Conservation (phyloP, 164 flowering plant genomes). For the Aristolochia contorta region DNA sequence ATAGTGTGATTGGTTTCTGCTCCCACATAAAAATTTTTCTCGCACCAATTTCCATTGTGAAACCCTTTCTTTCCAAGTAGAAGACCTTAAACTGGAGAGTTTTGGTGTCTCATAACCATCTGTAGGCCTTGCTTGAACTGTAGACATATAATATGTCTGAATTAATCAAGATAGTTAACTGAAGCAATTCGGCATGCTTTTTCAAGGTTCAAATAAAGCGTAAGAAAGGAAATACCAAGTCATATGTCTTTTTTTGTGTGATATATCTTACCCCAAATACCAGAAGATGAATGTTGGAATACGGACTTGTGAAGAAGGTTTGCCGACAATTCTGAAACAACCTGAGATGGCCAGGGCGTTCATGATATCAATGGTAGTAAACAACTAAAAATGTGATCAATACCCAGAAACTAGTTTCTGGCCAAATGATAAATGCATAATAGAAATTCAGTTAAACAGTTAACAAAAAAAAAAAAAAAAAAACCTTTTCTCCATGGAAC, state of each 20-base stretch:
- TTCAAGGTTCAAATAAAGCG: background rate
- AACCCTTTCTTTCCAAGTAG: constrained; percentile 15
- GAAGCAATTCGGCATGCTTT: background rate
- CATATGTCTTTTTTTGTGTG: background rate
- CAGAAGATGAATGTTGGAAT: background rate
- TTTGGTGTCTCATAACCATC: background rate
- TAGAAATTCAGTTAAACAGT: too few relatives aligned
- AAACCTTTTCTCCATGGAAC: too few relatives aligned
- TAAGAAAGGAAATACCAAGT: background rate
- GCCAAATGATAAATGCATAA: too few relatives aligned
- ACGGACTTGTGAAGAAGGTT: background rate
- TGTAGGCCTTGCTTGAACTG: constrained; percentile 5
- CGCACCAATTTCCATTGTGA: constrained; percentile 14
- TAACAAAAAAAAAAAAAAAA: too few relatives aligned
- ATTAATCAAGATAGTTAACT: background rate
- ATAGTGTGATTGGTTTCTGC: constrained; percentile 8
- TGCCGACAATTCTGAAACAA: background rate
- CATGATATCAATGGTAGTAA: too few relatives aligned
- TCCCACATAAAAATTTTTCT: constrained; percentile 2
- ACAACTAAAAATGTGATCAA: too few relatives aligned
- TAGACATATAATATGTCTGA: background rate
- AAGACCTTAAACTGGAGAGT: constrained; percentile 10
- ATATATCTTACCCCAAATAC: background rate
- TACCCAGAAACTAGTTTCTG: too few relatives aligned
- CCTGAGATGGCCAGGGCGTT: background rate